These are phyloP conservation scores for Auricularia sp. DNA, from an alignment of 768 basidiomycete species.

Conservation along the genomic window DNA sequence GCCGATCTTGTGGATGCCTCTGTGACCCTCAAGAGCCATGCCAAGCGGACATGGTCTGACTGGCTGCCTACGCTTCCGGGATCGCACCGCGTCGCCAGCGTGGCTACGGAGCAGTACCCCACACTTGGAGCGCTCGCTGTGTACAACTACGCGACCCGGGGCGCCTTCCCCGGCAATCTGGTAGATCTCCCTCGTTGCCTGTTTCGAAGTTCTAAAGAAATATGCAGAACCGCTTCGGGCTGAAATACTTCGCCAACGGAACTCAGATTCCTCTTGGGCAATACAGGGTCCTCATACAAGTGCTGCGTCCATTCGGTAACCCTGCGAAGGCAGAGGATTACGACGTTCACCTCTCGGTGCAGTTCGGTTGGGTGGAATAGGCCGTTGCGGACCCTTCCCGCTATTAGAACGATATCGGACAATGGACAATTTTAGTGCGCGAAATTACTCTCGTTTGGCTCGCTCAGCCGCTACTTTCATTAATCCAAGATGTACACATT, in stretches of 20 bases:
- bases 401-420: no score
- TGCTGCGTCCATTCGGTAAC: neutral
- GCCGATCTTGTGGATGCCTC: neutral
- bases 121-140: no score
- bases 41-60: neutral
- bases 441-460: no score
- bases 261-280: neutral
- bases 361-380: neutral
- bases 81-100: no score
- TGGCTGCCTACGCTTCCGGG: neutral
- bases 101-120: no score
- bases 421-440: no score
- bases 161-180: neutral
- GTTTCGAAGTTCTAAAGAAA: neutral
- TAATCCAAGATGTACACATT: no score
- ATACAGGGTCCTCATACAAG: neutral
- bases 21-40: neutral
- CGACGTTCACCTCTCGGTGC: neutral
- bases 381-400: no score
- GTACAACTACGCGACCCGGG: no score
- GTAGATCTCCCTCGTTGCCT: neutral
- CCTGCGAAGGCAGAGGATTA: neutral
- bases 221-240: neutral
- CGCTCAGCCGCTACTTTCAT: no score
- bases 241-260: neutral